Base-by-base conservation (phyloP, 108 stramenopile genomes). In the Cylindrotheca closterium region DNA sequence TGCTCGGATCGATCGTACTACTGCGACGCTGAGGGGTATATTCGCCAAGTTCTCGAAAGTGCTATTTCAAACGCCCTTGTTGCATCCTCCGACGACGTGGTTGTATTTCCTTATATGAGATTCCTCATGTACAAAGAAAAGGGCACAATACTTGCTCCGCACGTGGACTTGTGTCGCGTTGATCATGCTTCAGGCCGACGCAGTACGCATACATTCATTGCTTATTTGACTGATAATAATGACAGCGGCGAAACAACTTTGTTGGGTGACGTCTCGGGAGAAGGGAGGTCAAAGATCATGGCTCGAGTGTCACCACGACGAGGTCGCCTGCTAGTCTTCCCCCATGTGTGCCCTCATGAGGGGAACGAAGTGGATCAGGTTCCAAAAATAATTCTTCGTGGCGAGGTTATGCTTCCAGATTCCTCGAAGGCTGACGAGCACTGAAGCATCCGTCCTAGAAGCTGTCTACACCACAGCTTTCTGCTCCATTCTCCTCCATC, bases 151-250 rank as follows among this genome's bases (percentile, higher is more conserved):
- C 70, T 92, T 29, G 73, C 86, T 17, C 84, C 87, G 3, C 91
- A 92, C 54, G 80, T 87, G 1, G 91, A 92, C 48, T 68, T 92
- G 12, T 78, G 79, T 45, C 79, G 88, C 22, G 70, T 79, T 0
- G 81, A 88, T 62, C 68, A 64, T 8, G 49, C 47, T 21, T 27
- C 61, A 8, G 33, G 48, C 8, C 31, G 30, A 23, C 63, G 86
- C 1, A 87, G 86, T 71, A 88, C 91, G 1, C 91, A 92, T 65
- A 85, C 91, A 1, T 92, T 89, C 51, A 79, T 92, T 49, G 59
- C 89, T 5, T 92, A 92, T 55, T 31, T 92, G 65, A 76, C 66
- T 1, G 74, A 81, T 37, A 87, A 87, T 55, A 49, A 67, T 8
- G 1, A 58, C 2, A 87, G 91, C 15, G 91, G 91, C 25, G 91